These are phyloP conservation scores for Saccharomycopsis sp. DNA, from an alignment of 805 yeast genomes.

Conservation along the genomic window DNA sequence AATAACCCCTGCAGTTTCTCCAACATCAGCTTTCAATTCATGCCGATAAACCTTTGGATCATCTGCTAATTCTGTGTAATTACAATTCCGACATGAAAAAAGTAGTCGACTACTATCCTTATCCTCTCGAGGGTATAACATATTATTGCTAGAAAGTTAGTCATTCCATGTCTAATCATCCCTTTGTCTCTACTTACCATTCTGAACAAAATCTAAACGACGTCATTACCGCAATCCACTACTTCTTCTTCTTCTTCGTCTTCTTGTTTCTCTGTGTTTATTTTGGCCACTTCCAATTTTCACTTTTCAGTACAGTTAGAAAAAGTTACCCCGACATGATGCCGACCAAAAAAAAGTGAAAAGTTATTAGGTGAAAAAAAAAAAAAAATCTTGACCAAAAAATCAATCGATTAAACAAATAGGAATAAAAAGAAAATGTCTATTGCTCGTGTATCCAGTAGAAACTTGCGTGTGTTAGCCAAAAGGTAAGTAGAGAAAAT, in stretches of 20 bases:
- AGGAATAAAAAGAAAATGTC: slow-evolving; percentile 6
- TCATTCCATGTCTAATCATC: too few relatives aligned
- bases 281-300: not conserved
- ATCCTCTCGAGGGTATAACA: slow-evolving; percentile 97
- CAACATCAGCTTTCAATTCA: slow-evolving; percentile 85
- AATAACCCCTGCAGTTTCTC: slow-evolving; percentile 27
- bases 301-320: too few relatives aligned
- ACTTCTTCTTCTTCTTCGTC: not conserved
- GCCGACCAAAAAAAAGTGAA: not conserved
- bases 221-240: slow-evolving; percentile 50
- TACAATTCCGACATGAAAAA: slow-evolving; percentile 91
- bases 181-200: slow-evolving; percentile 35
- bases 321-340: not conserved
- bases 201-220: slow-evolving; percentile 95
- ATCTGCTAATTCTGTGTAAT: slow-evolving; percentile 87
- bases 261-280: not conserved
- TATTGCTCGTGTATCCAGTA: slow-evolving; percentile 15
- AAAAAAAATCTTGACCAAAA: not conserved
- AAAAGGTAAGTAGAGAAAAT: slow-evolving; percentile 16
- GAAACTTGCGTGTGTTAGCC: slow-evolving; percentile 7
- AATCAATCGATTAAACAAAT: not conserved
- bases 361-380: not conserved
- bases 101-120: slow-evolving; percentile 61
- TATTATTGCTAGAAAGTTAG: slow-evolving; percentile 61
- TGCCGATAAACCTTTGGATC: slow-evolving; percentile 85